Evolutionary conservation across 495 filamentous ascomycete species (phyloP), one percentile per base, ranked within the genome.

Genomic region (Usnea hakonensis): DNA sequence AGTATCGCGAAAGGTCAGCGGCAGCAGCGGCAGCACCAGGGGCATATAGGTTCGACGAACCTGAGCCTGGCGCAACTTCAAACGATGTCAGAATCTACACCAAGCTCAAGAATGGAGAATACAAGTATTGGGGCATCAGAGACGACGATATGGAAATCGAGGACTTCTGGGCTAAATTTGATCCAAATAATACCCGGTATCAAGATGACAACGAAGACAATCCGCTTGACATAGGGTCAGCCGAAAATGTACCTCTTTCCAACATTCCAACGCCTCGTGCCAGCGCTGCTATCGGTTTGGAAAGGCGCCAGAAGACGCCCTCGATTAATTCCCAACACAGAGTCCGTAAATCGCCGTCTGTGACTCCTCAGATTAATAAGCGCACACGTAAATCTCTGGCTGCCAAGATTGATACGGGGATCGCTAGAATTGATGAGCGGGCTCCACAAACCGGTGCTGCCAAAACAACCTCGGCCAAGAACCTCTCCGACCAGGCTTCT

Each of bases 91-190:
- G 54, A 21, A n/a, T 56, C 2, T 56, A 56, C 11, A 56, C 54
- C 1, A 16, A 21, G 9, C 0, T 26, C 0, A 9, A 28, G 35
- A 3, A 40, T 56, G 54, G 54, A 6, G 0, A 38, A 14, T 40
- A 56, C 33, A 56, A n/a, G 26, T 56, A 56, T 26, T 56, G 54
- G 54, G 54, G 54, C 16, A n/a, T 56, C 3, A 17, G 26, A 38
- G 54, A 38, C 3, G 13, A 26, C 54, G 54, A 38, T n/a, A 3
- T 1, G 54, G 23, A 16, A 0, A 38, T 56, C 7, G 54, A 56
- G 37, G 54, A 37, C 5, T 56, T 56, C 17, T 38, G 54, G 54
- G 32, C 33, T 19, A 56, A 26, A 11, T 14, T 1, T 13, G 54
- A 56, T 26, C 54, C 54, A 26, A n/a, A 38, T 1, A 40, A 38